Conservation (phyloP, 2,329 filamentous ascomycete genomes). For the Pseudogymnoascus sp. region DNA sequence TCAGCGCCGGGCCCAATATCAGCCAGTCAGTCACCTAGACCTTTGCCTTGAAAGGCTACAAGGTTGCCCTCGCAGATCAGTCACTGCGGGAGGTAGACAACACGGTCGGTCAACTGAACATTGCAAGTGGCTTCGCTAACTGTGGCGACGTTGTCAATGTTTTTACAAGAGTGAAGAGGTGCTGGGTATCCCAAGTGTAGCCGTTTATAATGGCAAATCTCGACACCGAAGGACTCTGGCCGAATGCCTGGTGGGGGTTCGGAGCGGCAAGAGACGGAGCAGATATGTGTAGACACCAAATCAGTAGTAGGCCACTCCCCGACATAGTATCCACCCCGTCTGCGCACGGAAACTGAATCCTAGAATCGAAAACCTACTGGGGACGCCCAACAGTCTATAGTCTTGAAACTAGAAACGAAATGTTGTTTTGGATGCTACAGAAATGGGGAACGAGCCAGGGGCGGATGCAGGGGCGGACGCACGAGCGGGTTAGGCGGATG, state of each 20-base stretch:
- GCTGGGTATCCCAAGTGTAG: conserved; percentile 34
- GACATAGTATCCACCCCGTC: too few relatives aligned
- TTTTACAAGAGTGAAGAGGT: conserved; percentile 34
- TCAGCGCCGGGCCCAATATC: conserved; percentile 36
- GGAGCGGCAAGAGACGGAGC: too few relatives aligned
- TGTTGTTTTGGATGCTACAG: background rate
- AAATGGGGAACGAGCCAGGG: background rate
- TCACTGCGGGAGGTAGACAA: conserved; percentile 21
- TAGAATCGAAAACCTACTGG: background rate
- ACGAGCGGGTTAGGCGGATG: too few relatives aligned
- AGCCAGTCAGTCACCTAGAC: conserved; percentile 28
- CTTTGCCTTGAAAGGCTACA: conserved; percentile 36
- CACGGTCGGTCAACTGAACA: conserved; percentile 26
- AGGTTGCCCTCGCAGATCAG: conserved; percentile 33
- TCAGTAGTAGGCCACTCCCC: too few relatives aligned
- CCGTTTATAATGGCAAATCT: conserved; percentile 36
- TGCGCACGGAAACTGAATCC: too few relatives aligned
- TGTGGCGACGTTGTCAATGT: conserved; percentile 28
- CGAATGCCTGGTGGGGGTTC: too few relatives aligned
- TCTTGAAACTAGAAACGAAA: background rate
- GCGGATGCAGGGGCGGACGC: too few relatives aligned
- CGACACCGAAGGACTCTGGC: background rate
- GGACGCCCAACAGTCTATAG: background rate
- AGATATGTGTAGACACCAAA: too few relatives aligned
- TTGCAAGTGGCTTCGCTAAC: conserved; percentile 32